Base-by-base conservation (phyloP, 805 yeast genomes). In the Henningerozyma blattae region DNA sequence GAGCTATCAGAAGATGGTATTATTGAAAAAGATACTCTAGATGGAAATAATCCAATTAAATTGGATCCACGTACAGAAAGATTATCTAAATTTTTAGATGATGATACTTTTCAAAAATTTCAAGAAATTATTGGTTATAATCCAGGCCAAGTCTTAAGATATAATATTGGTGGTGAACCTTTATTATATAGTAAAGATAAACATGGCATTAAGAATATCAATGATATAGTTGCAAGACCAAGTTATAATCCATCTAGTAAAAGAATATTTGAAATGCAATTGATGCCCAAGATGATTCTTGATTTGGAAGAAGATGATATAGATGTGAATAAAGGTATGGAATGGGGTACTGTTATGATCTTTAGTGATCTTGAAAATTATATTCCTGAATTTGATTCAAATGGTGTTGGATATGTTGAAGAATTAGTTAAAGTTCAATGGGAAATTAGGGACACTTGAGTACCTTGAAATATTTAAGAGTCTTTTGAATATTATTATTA, bases 301-400 rank as follows among this genome's bases (percentile, higher is more conserved):
- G 89, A 84, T 47, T 64, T 91, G 30, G 96, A 89, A 51, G 65
- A 64, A 28, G 56, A 60, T 19, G 27, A 24, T 5, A 48, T 54
- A 13, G 61, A 54, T 32, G 61, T 81, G 2, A 46, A 68, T 28
- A 73, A 73, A 24, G 96, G 97, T 10, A 89, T 89, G 94, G 93
- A 89, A 41, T 91, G 98, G 98, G 97, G 96, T 1, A 82, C 97
- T 0, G 81, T 91, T 20, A 61, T 84, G 18, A 81, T 89, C 2
- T 82, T 77, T 28, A 83, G 95, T 0, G 86, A 83, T 44, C 56
- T 59, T 6, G 77, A 73, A 42, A 93, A 83, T 50, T 72, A 62
- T 40, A 57, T 64, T 13, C 77, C 85, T 10, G 40, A 54, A 18
- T 56, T 74, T 30, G 86, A 80, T 41, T 68, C 60, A 6, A 63